phyloP scores from a whole-genome alignment of 1,284 basidiomycete genomes.

The Trichosporon coremiiforme region DNA sequence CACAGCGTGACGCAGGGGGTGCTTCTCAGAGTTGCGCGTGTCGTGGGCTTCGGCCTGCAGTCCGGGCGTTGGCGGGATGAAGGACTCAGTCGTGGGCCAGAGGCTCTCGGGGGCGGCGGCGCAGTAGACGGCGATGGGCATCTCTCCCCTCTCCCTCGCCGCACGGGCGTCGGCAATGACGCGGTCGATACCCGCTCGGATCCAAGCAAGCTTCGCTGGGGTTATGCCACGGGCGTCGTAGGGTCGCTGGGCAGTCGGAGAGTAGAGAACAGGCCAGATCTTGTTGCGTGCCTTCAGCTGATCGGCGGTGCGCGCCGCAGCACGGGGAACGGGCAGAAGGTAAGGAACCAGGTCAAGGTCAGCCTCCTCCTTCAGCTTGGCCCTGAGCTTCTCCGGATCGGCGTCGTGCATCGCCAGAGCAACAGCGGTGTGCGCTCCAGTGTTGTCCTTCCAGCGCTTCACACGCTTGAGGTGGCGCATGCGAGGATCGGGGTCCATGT shows the following conservation, averaged over 20 bases:
- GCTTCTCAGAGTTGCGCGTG: slow-evolving; percentile 65
- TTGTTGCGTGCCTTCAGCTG: slow-evolving; percentile 69
- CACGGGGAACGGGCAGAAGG: slow-evolving; percentile 66
- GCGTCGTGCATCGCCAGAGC: slow-evolving; percentile 42
- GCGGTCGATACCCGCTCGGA: slow-evolving; percentile 66
- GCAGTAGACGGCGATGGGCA: slow-evolving; percentile 76
- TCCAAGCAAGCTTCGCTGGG: slow-evolving; percentile 67
- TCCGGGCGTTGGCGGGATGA: slow-evolving; percentile 58
- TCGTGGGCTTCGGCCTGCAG: slow-evolving; percentile 63
- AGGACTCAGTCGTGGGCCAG: slow-evolving; percentile 54
- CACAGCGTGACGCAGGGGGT: slow-evolving; percentile 80
- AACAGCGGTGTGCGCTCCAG: slow-evolving; percentile 33
- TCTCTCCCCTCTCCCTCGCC: slow-evolving; percentile 63
- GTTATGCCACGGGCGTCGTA: slow-evolving; percentile 63
- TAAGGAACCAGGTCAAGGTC: slow-evolving; percentile 58
- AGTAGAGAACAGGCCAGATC: slow-evolving; percentile 79
- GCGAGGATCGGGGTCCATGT: slow-evolving; percentile 58
- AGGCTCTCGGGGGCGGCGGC: slow-evolving; percentile 64
- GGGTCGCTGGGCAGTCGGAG: slow-evolving; percentile 69
- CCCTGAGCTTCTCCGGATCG: slow-evolving; percentile 52
- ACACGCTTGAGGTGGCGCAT: slow-evolving; percentile 76
- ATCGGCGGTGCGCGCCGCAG: slow-evolving; percentile 69
- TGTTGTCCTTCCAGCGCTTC: slow-evolving; percentile 21
- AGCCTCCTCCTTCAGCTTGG: slow-evolving; percentile 42
- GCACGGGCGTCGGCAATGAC: slow-evolving; percentile 62